Evolutionary conservation across 129 eudicot species (phyloP).

Genomic region (Tagetes patula): DNA sequence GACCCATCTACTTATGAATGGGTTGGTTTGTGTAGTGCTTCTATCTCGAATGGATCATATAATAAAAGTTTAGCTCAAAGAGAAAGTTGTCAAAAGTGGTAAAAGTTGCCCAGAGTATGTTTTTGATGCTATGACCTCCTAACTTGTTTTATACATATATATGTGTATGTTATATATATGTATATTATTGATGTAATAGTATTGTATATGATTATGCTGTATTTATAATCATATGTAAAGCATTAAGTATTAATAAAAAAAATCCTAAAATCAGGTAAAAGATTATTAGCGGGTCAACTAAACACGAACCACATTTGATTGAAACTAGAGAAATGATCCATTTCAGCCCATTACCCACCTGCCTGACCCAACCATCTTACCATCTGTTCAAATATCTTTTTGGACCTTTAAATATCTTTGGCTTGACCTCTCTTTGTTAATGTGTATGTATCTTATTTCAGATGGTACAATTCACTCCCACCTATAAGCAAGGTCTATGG

Average conservation of each 20-base stretch:
- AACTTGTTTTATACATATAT: not conserved
- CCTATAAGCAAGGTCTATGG: slow-evolving; percentile 26
- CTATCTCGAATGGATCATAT: not conserved
- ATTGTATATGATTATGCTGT: no score
- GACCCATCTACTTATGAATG: not conserved
- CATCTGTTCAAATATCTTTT: not conserved
- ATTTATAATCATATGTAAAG: not conserved
- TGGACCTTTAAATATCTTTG: not conserved
- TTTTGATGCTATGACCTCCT: not conserved
- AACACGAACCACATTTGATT: not conserved
- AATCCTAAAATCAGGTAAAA: not conserved
- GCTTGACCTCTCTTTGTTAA: not conserved
- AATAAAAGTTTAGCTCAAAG: not conserved
- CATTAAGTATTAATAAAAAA: not conserved
- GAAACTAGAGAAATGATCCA: not conserved
- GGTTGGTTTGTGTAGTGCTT: not conserved
- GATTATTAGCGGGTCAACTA: not conserved
- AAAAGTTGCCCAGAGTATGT: not conserved
- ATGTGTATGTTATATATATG: no score
- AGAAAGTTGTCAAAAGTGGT: not conserved
- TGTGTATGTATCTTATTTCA: not conserved
- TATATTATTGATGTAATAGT: no score
- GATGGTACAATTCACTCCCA: slow-evolving; percentile 27
- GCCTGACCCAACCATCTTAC: not conserved
- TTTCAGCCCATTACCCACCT: not conserved